Percentiles rank a stretch among this genome's conserved stretches.
phyloP scores from a whole-genome alignment of 75 land plant genomes.

The Pseudotsuga menziesii region DNA sequence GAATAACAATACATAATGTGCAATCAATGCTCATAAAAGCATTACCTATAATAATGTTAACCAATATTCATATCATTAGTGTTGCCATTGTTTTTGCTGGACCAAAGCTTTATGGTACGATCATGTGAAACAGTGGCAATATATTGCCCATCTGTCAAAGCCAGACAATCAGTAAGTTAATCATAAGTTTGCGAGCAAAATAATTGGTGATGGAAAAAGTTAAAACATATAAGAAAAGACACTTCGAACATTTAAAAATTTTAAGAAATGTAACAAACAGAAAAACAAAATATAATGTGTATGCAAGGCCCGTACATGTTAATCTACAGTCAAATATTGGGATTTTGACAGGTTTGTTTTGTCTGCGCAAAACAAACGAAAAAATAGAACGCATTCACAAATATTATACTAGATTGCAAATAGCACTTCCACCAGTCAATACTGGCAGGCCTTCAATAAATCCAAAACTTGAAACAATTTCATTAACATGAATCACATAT shows the following conservation, averaged over 20 bases:
- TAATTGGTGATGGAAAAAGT: background rate
- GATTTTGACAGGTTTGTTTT: no score
- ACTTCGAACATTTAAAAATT: background rate
- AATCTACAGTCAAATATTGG: background rate
- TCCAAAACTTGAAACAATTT: no score
- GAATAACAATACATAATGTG: background rate
- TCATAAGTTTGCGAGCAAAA: background rate
- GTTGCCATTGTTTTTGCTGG: constrained; percentile 19
- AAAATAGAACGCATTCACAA: no score
- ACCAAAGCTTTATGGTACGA: constrained; percentile 93
- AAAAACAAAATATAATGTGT: background rate
- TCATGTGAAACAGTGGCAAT: constrained; percentile 93
- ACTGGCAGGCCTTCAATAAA: no score
- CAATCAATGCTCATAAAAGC: background rate
- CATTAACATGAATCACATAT: no score
- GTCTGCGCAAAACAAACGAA: no score
- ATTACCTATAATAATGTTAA: background rate
- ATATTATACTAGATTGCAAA: no score
- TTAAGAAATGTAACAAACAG: background rate
- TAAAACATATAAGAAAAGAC: background rate
- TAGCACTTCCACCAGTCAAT: no score
- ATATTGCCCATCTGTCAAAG: constrained; percentile 61
- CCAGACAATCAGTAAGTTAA: constrained; percentile 7
- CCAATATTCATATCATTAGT: constrained; percentile 46
- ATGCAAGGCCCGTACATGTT: background rate